A percentile compares a stretch with the other conserved stretches of the same genome.
Conservation (phyloP, 805 yeast genomes). For the Barnettozyma populi region DNA sequence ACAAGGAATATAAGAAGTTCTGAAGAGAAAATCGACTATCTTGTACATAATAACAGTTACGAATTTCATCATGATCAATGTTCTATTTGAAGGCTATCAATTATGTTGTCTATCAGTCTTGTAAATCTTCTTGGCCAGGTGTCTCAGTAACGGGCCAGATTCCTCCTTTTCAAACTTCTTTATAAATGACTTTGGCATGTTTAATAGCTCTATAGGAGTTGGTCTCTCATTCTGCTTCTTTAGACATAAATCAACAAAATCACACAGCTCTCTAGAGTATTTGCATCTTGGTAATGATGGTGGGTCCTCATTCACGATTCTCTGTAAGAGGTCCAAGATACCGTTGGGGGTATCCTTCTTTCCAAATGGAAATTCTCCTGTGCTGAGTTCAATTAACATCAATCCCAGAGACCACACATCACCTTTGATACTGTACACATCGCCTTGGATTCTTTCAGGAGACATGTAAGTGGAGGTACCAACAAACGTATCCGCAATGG, state of each 20-base stretch:
- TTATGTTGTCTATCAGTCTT: slow-evolving; percentile 7
- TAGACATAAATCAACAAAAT: slow-evolving; percentile 67
- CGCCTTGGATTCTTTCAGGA: slow-evolving; percentile 96
- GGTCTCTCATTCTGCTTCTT: slow-evolving; percentile 66
- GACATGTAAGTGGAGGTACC: slow-evolving; percentile 98
- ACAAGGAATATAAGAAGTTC: slow-evolving; percentile 25
- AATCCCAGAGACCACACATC: slow-evolving; percentile 97
- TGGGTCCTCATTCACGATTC: slow-evolving; percentile 90
- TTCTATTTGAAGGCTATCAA: background rate
- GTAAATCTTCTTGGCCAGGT: slow-evolving; percentile 35
- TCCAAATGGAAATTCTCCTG: slow-evolving; percentile 77
- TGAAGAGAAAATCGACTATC: background rate
- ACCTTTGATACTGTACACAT: slow-evolving; percentile 86
- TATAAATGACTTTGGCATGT: slow-evolving; percentile 29
- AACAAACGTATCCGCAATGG: slow-evolving; percentile 95
- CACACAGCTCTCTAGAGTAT: slow-evolving; percentile 44
- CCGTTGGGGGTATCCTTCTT: slow-evolving; percentile 71
- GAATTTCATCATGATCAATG: background rate
- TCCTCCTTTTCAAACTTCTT: slow-evolving; percentile 29
- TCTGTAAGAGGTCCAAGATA: slow-evolving; percentile 81
- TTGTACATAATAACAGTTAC: background rate
- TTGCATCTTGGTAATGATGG: slow-evolving; percentile 55
- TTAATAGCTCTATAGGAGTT: slow-evolving; percentile 64
- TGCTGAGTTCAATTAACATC: slow-evolving; percentile 81
- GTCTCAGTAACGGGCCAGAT: slow-evolving; percentile 32